These are phyloP conservation scores for Neopestalotiopsis clavispora DNA, from an alignment of 2,329 filamentous ascomycete species.

Conservation along the genomic window DNA sequence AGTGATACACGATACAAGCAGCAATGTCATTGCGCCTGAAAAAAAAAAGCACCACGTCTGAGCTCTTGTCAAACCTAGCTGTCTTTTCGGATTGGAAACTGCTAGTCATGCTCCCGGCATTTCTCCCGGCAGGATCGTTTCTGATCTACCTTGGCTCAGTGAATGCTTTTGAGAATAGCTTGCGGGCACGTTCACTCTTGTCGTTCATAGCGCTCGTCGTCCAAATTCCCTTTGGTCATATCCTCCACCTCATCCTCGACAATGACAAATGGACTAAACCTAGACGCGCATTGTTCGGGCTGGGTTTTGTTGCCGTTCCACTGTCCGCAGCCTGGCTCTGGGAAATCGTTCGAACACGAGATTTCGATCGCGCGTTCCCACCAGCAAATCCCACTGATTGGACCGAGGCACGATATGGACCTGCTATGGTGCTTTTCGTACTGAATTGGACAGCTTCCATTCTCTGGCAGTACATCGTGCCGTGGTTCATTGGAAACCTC, in stretches of 20 bases:
- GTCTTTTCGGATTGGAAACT: slow-evolving; percentile 28
- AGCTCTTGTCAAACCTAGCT: slow-evolving; percentile 32
- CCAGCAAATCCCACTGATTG: slow-evolving; percentile 1
- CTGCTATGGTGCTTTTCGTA: slow-evolving; percentile 8
- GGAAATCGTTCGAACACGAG: slow-evolving; percentile 12
- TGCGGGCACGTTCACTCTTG: slow-evolving; percentile 25
- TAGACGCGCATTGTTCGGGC: slow-evolving; percentile 26
- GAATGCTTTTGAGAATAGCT: slow-evolving; percentile 24
- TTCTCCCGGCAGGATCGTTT: slow-evolving; percentile 33
- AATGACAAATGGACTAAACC: slow-evolving; percentile 10
- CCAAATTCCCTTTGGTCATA: slow-evolving; percentile 35
- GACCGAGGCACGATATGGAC: not conserved
- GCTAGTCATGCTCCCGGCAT: slow-evolving; percentile 29
- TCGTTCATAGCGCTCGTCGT: slow-evolving; percentile 36
- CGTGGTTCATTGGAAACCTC: slow-evolving; percentile 12
- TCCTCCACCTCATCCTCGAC: slow-evolving; percentile 26
- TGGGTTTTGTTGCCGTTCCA: slow-evolving; percentile 23
- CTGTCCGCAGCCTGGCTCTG: slow-evolving; percentile 11
- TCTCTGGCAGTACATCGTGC: slow-evolving; percentile 13
- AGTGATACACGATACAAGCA: slow-evolving; percentile 27
- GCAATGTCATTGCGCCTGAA: not conserved
- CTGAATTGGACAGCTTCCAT: slow-evolving; percentile 13
- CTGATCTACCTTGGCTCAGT: slow-evolving; percentile 38
- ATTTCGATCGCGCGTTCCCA: not conserved
- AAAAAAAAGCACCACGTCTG: slow-evolving; percentile 26